Base-by-base conservation (phyloP, 2,329 filamentous ascomycete genomes). In the Thielaviopsis euricoi region DNA sequence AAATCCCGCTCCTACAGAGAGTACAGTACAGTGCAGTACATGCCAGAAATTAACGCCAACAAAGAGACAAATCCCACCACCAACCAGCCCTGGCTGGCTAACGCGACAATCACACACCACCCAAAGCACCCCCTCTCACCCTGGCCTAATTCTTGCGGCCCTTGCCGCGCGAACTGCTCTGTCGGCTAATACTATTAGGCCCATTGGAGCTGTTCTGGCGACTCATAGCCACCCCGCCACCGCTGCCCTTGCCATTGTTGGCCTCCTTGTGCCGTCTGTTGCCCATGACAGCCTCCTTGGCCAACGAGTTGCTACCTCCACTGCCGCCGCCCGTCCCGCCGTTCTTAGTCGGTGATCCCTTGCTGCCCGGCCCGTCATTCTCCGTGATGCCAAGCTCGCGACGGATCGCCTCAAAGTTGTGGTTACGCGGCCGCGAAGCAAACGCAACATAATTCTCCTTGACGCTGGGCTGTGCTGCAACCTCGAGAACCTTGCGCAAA, bases 161-260 rank as follows among this genome's bases (percentile, higher is more conserved):
- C 65, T 73, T 74, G 53, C 76, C 77, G 55, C 77, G 71, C 22
- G 73, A 73, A 61, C 76, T 79, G 51, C 73, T 71, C 23, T 77
- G 74, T 22, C 79, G 71, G 62, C 77, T 81, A 78, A 81, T 81
- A 13, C 76, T 81, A 13, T 76, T 71, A 33, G 74, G 74, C 49
- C 78, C 79, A 23, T 77, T 76, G 3, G 75, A 69, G 57, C 76
- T 79, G 67, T 75, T 79, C 65, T 77, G 76, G 43, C 76, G 74
- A 63, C 77, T 80, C 75, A 80, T 80, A 1, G 77, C 73, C 15
- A 70, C 70, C 0, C 71, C 74, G 25, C 25, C 33, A 0, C 71
- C 74, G 25, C 25, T 26, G 26, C 57, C 58, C 53, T 59, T 59
- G 33, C 29, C 23, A 21, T 52, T 33, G 29, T 51, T 22, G 77